Conservation (phyloP, 1,284 basidiomycete species). For the Ganoderma resinaceum region DNA sequence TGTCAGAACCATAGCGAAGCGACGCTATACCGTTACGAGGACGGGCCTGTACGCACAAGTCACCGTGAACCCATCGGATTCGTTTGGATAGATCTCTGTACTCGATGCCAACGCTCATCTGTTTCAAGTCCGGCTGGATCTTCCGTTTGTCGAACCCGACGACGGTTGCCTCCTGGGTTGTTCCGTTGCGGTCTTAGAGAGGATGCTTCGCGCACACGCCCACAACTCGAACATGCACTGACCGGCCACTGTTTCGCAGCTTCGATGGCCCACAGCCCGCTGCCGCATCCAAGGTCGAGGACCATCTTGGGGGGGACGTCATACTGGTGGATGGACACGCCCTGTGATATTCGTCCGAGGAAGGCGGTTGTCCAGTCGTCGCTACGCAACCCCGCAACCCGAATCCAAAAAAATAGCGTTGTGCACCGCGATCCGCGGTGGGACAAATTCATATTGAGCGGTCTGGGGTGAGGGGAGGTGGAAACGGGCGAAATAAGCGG, state of each 20-base stretch:
- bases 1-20: not conserved
- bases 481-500: slow-evolving; percentile 7
- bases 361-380: slow-evolving; percentile 76
- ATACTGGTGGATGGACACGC: slow-evolving; percentile 62
- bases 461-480: slow-evolving; percentile 5
- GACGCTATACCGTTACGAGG: not conserved
- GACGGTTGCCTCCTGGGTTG: slow-evolving; percentile 55
- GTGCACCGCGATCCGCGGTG: not conserved
- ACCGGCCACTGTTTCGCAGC: slow-evolving; percentile 72
- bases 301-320: slow-evolving; percentile 56
- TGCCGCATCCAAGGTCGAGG: slow-evolving; percentile 83
- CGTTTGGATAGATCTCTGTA: slow-evolving; percentile 52
- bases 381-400: slow-evolving; percentile 42
- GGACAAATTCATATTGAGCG: slow-evolving; percentile 12
- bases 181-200: slow-evolving; percentile 2
- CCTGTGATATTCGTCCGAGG: slow-evolving; percentile 52
- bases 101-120: slow-evolving; percentile 38
- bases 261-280: slow-evolving; percentile 76
- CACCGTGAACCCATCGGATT: slow-evolving; percentile 70
- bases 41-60: slow-evolving; percentile 55
- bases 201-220: not conserved
- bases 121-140: slow-evolving; percentile 62
- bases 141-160: slow-evolving; percentile 65
- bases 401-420: not conserved
- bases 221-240: slow-evolving; percentile 33